Evolutionary conservation across 106 monocot genomes (phyloP).

Genomic region (Amphibolis antarctica): DNA sequence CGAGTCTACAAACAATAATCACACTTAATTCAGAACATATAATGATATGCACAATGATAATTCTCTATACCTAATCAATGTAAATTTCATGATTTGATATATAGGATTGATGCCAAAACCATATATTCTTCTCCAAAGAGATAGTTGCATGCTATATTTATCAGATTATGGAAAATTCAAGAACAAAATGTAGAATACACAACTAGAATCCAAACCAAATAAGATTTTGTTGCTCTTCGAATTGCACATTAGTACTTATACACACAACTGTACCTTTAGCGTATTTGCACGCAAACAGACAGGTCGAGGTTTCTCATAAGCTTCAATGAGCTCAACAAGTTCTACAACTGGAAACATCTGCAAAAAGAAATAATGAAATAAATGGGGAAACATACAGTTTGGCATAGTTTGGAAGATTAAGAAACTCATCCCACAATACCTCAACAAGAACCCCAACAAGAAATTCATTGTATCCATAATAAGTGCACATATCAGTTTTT

Average conservation of each 20-base stretch:
- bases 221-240: background rate
- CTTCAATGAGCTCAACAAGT: slow-evolving; percentile 73
- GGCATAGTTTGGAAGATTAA: slow-evolving; percentile 5
- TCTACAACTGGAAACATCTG: slow-evolving; percentile 84
- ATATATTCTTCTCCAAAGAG: no score
- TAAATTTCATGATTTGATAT: no score
- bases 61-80: no score
- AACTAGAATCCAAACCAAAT: background rate
- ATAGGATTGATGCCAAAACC: no score
- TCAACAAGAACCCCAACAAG: slow-evolving; percentile 65
- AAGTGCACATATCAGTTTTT: slow-evolving; percentile 55
- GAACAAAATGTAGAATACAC: no score
- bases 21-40: background rate
- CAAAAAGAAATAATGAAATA: background rate
- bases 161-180: no score
- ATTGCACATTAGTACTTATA: background rate
- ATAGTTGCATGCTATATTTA: no score
- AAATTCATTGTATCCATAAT: slow-evolving; percentile 94
- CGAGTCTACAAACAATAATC: slow-evolving; percentile 47
- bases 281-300: slow-evolving; percentile 78
- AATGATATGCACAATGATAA: no score
- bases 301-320: slow-evolving; percentile 75
- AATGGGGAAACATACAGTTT: background rate
- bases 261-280: slow-evolving; percentile 49
- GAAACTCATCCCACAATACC: slow-evolving; percentile 21